phyloP scores from a whole-genome alignment of 2,329 filamentous ascomycete species.

The Colletotrichum incanum region DNA sequence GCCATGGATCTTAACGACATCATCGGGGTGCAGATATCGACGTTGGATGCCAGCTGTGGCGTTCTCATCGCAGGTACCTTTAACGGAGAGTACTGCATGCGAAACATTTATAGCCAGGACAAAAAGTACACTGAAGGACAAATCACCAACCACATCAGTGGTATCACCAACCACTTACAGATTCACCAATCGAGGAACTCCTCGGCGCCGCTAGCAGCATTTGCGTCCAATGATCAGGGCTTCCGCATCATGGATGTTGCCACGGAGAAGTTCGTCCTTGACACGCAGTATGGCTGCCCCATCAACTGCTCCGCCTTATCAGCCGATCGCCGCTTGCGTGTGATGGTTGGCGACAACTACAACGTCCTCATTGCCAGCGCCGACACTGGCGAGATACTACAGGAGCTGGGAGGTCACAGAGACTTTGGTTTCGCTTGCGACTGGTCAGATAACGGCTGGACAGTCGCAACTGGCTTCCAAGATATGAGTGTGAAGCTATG shows the following conservation, averaged over 20 bases:
- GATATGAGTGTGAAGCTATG: conserved; percentile 82
- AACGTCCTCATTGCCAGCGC: conserved; percentile 79
- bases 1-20: conserved; percentile 61
- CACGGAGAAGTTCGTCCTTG: conserved; percentile 71
- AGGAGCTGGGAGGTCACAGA: conserved; percentile 74
- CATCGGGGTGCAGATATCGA: conserved; percentile 62
- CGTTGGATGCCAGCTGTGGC: conserved; percentile 67
- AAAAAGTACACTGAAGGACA: conserved; percentile 59
- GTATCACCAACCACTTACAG: conserved; percentile 78
- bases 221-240: conserved; percentile 74
- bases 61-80: conserved; percentile 74
- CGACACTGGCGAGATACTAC: conserved; percentile 73
- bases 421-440: conserved; percentile 85
- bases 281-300: conserved; percentile 69
- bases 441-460: conserved; percentile 84
- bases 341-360: conserved; percentile 79
- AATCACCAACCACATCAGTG: conserved; percentile 64
- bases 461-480: conserved; percentile 83
- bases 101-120: conserved; percentile 60
- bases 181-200: conserved; percentile 69
- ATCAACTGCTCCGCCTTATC: conserved; percentile 83
- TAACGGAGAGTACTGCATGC: conserved; percentile 68
- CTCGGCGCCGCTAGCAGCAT: conserved; percentile 68
- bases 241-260: conserved; percentile 73
- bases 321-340: conserved; percentile 79